Conservation (phyloP, 768 basidiomycete species). For the Myochromella boudieri region DNA sequence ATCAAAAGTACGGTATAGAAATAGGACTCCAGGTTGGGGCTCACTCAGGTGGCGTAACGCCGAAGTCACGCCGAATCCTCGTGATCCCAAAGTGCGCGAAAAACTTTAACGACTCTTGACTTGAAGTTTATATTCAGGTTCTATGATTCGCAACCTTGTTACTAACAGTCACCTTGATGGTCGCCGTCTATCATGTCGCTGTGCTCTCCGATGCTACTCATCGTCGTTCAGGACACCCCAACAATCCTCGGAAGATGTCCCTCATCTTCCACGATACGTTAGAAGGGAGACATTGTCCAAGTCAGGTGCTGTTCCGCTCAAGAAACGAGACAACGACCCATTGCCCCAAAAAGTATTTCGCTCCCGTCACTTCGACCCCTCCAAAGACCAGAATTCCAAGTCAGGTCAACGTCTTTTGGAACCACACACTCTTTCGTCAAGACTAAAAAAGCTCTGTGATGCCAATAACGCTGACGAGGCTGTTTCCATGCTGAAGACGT, state of each 20-base stretch:
- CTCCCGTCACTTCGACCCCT: conserved; percentile 41
- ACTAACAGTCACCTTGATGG: conserved; percentile 5
- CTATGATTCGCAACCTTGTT: conserved; percentile 14
- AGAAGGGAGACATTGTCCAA: conserved; percentile 23
- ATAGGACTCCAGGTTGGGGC: no score
- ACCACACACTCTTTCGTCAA: conserved; percentile 59
- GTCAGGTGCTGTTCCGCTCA: not conserved
- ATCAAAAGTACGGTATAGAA: no score
- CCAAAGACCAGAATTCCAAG: conserved; percentile 24
- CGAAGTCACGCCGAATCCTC: conserved; percentile 15
- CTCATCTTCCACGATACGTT: conserved; percentile 28
- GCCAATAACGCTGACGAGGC: conserved; percentile 61
- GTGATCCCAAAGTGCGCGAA: no score
- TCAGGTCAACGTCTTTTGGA: conserved; percentile 44
- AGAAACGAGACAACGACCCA: conserved; percentile 3
- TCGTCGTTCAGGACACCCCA: not conserved
- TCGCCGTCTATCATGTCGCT: not conserved
- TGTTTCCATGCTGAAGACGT: conserved; percentile 61
- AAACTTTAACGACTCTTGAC: no score
- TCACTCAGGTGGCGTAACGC: no score
- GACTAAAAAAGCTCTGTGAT: conserved; percentile 59
- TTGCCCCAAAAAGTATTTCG: conserved; percentile 24
- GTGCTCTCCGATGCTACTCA: conserved; percentile 7
- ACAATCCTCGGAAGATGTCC: not conserved
- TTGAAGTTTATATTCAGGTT: no score